Evolutionary conservation across 2,329 filamentous ascomycete species (phyloP).

Genomic region (Neofusicoccum kwambonambiense): DNA sequence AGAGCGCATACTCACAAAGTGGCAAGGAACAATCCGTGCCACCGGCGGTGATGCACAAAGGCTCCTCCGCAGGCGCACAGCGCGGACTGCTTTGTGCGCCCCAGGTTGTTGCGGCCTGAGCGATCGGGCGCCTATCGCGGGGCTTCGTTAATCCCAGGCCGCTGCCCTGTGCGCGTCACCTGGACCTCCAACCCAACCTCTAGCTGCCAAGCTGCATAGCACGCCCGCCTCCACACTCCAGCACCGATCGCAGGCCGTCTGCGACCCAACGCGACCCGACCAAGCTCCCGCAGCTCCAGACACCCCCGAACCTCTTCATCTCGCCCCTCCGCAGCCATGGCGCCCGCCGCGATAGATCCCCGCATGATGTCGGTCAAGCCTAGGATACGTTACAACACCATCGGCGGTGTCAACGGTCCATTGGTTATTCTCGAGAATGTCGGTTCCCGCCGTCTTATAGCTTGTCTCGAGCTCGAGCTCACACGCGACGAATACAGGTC

Average conservation of each 20-base stretch:
- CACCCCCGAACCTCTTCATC: background rate
- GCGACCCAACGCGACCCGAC: background rate
- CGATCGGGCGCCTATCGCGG: conserved; percentile 8
- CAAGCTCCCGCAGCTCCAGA: conserved; percentile 6
- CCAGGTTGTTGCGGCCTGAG: background rate
- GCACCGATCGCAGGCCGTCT: conserved; percentile 15
- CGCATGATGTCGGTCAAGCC: conserved; percentile 61
- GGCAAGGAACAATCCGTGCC: background rate
- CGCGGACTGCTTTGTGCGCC: background rate
- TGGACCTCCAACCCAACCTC: conserved; percentile 18
- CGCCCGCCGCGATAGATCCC: conserved; percentile 43
- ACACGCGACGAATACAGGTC: conserved; percentile 59
- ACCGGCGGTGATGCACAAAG: background rate
- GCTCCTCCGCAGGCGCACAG: background rate
- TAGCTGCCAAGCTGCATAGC: conserved; percentile 18
- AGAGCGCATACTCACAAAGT: too few relatives aligned
- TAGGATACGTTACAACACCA: conserved; percentile 92
- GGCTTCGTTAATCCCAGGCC: conserved; percentile 14
- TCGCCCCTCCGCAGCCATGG: conserved; percentile 27
- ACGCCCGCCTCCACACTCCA: conserved; percentile 14
- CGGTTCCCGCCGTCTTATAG: conserved; percentile 36
- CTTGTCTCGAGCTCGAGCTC: conserved; percentile 22
- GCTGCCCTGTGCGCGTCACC: conserved; percentile 13
- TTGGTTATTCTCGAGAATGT: conserved; percentile 98
- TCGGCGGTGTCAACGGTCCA: conserved; percentile 95